Base-by-base conservation (phyloP, 1,139 yeast species). In the Wickerhamomyces sp. region DNA sequence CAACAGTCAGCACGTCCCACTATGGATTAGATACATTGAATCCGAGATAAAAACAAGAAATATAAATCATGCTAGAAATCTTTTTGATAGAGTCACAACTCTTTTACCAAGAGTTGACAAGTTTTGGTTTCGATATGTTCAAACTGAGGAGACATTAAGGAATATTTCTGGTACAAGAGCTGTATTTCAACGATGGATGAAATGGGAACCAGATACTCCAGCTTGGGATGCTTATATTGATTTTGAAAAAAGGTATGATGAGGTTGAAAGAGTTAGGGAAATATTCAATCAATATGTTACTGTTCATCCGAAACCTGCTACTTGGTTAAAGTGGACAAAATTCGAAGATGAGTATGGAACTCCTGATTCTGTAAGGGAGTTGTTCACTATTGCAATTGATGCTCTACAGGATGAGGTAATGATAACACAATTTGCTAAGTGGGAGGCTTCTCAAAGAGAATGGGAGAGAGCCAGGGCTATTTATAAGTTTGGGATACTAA, bases 11-110 rank as follows among this genome's bases (percentile, higher is more conserved):
- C 77, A 78, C 59, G 79, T 91, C 1, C 93, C 95, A 10, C 67
- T 93, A 47, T 93, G 99, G 98, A 75, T 84, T 13, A 76, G 87
- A 35, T 93, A 93, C 61, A 76, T 89, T 31, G 93, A 88, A 57
- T 65, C 81, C 40, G 99, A 93, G 64, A 67, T 91, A 44, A 75
- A 83, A 50, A 73, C 76, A 40, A 76, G 81, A 52, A 88, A 86
- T 57, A 74, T 89, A 45, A 89, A 89, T 59, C 97, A 91, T 66
- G 98, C 98, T 0, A 68, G 97, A 50, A 91, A 91, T 59, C 56
- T 93, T 32, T 68, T 93, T 37, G 93, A 89, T 46, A 67, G 98
- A 36, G 95, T 91, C 0, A 81, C 87, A 0, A 75, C 82, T 1
- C 65, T 79, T 0, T 66, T 91, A 15, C 98, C 98, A 0, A 68